phyloP scores from a whole-genome alignment of 352 stramenopile species.

The Phytophthora hybrid region DNA sequence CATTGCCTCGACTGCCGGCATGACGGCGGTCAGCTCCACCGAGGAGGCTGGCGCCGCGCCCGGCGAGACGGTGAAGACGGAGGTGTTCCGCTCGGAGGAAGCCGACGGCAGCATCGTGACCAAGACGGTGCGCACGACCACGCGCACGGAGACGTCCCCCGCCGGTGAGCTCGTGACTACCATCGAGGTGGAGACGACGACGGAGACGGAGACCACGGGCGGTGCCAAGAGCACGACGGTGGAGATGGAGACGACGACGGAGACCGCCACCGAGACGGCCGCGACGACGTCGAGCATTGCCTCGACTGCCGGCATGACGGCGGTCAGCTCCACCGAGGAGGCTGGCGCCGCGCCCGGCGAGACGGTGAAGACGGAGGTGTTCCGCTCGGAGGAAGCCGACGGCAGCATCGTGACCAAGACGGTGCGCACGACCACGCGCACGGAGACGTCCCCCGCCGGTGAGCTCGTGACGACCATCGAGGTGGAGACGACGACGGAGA shows the following conservation, averaged over 20 bases:
- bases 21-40: slow-evolving; percentile 9
- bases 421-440: no score
- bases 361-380: no score
- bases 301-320: no score
- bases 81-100: slow-evolving; percentile 10
- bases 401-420: not conserved
- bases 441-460: no score
- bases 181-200: not conserved
- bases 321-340: not conserved
- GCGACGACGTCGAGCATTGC: no score
- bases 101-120: slow-evolving; percentile 3
- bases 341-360: no score
- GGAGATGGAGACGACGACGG: no score
- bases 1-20: slow-evolving; percentile 3
- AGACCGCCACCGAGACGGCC: no score
- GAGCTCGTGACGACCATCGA: not conserved
- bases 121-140: slow-evolving; percentile 1
- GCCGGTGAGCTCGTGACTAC: no score
- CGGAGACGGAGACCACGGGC: not conserved
- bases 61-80: slow-evolving; percentile 12
- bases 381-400: no score
- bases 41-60: slow-evolving; percentile 1
- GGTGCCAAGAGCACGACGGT: no score
- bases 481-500: not conserved
- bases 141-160: no score